Conservation (phyloP, 2,329 filamentous ascomycete species). For the Hypoxylon sp. region DNA sequence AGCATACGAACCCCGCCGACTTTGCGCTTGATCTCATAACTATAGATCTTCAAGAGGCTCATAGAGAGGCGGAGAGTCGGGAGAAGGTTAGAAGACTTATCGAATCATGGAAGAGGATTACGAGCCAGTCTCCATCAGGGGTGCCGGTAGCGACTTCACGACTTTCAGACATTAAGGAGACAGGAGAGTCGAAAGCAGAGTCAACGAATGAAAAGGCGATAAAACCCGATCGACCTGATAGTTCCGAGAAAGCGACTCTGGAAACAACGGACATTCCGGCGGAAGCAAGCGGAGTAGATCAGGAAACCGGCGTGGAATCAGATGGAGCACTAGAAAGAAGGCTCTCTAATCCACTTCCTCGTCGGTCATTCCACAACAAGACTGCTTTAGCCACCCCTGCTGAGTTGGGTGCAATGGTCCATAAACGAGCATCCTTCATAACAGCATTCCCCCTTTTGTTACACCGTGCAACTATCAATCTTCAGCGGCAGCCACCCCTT, state of each 20-base stretch:
- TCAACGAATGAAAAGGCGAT: slow-evolving; percentile 27
- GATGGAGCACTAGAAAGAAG: slow-evolving; percentile 36
- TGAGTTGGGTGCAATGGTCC: slow-evolving; percentile 78
- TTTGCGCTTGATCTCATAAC: slow-evolving; percentile 84
- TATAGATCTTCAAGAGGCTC: slow-evolving; percentile 77
- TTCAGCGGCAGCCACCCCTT: slow-evolving; percentile 75
- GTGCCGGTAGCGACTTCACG: slow-evolving; percentile 39
- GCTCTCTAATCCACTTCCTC: slow-evolving; percentile 51
- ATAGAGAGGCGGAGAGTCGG: slow-evolving; percentile 73
- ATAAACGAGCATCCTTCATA: slow-evolving; percentile 72
- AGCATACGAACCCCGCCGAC: slow-evolving; percentile 81
- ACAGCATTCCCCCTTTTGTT: slow-evolving; percentile 77
- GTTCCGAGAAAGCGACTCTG: slow-evolving; percentile 12
- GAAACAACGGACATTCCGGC: slow-evolving; percentile 15
- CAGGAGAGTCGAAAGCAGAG: slow-evolving; percentile 49
- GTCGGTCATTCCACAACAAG: slow-evolving; percentile 62
- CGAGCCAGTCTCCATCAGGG: slow-evolving; percentile 14
- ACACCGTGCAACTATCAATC: slow-evolving; percentile 77
- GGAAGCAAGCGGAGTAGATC: slow-evolving; percentile 20
- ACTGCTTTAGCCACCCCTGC: slow-evolving; percentile 74
- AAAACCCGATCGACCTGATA: background rate
- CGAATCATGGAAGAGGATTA: slow-evolving; percentile 65
- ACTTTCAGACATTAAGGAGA: slow-evolving; percentile 53
- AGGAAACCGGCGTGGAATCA: slow-evolving; percentile 11
- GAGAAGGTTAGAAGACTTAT: slow-evolving; percentile 74